These are phyloP conservation scores for Aspergillus aculeatus DNA, from an alignment of 2,329 filamentous ascomycete genomes.

Conservation along the genomic window DNA sequence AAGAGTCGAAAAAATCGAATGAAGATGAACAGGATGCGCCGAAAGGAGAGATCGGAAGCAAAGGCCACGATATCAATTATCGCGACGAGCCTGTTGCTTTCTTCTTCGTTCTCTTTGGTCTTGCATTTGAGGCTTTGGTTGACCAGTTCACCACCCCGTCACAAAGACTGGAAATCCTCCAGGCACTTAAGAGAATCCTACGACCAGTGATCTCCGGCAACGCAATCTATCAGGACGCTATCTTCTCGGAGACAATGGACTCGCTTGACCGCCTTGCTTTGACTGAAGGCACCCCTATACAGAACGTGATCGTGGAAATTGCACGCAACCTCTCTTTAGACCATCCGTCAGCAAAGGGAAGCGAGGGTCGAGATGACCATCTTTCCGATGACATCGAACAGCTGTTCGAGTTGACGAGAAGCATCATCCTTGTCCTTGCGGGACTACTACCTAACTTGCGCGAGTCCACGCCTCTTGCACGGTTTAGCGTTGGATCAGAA, in stretches of 20 bases:
- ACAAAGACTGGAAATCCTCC: conserved; percentile 83
- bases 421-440: conserved; percentile 89
- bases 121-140: conserved; percentile 93
- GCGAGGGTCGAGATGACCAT: conserved; percentile 67
- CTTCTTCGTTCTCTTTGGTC: conserved; percentile 96
- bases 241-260: conserved; percentile 97
- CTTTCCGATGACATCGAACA: conserved; percentile 97
- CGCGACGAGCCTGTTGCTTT: conserved; percentile 96
- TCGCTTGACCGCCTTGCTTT: conserved; percentile 87
- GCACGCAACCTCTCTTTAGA: conserved; percentile 84
- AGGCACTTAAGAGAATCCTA: conserved; percentile 90
- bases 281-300: conserved; percentile 84
- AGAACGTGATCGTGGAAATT: conserved; percentile 90
- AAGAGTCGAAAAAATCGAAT: conserved; percentile 33
- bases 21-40: conserved; percentile 14
- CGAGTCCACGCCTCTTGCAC: conserved; percentile 58
- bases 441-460: conserved; percentile 75
- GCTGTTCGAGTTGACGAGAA: conserved; percentile 91
- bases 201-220: conserved; percentile 93
- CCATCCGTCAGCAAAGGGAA: conserved; percentile 80
- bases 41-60: conserved; percentile 44
- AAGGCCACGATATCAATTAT: conserved; percentile 86
- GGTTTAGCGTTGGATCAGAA: conserved; percentile 74
- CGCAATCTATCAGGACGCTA: conserved; percentile 91
- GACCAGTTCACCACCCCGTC: conserved; percentile 72